A percentile compares a stretch with the other conserved stretches of the same genome.
Conservation (phyloP, 148 eudicot species). For the Euryodendron excelsum region DNA sequence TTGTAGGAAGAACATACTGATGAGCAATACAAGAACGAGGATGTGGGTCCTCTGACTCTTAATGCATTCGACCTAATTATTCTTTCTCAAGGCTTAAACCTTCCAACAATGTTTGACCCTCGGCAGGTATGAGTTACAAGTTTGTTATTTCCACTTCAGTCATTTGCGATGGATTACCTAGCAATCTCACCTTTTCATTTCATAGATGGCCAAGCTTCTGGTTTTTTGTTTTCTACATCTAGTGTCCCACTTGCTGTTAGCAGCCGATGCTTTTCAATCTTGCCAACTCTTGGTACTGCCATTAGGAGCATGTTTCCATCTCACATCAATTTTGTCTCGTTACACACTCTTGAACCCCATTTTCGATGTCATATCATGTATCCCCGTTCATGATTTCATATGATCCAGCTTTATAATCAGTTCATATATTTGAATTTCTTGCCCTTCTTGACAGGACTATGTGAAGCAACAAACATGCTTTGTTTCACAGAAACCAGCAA, state of each 20-base stretch:
- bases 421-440: neutral
- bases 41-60: constrained; percentile 68
- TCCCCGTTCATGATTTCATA: neutral
- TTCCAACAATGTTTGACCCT: constrained; percentile 73
- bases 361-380: neutral
- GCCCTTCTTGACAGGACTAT: constrained; percentile 50
- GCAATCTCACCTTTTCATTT: neutral
- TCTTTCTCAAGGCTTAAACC: constrained; percentile 88
- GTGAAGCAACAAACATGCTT: constrained; percentile 84
- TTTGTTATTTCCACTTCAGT: neutral
- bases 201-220: neutral
- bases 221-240: neutral
- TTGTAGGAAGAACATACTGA: constrained; percentile 61
- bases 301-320: neutral
- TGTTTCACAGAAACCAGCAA: constrained; percentile 83
- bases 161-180: neutral
- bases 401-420: neutral
- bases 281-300: neutral
- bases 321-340: neutral
- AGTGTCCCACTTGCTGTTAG: neutral
- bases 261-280: neutral
- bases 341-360: neutral
- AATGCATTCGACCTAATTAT: constrained; percentile 93
- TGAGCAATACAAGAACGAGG: constrained; percentile 46
- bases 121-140: constrained; percentile 52